Evolutionary conservation across 1,284 basidiomycete species (phyloP).

Genomic region (Pseudozyma tsukubaensis): DNA sequence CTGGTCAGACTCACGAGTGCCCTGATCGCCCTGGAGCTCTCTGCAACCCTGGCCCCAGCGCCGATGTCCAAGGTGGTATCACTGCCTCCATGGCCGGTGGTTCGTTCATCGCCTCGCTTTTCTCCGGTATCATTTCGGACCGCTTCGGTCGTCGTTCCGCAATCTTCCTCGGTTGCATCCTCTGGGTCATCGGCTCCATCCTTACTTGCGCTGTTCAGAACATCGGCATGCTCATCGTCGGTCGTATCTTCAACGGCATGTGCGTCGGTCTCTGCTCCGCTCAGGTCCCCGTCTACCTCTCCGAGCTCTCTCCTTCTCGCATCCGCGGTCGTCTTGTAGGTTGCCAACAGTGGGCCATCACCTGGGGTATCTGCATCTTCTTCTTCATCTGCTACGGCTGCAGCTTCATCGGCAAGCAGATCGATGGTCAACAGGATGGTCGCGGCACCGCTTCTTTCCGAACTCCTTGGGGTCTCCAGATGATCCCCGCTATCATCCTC

Average conservation of each 20-base stretch:
- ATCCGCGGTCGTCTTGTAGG: conserved; percentile 76
- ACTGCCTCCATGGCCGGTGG: conserved; percentile 54
- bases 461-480: conserved; percentile 72
- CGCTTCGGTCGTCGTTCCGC: conserved; percentile 65
- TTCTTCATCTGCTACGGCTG: conserved; percentile 71
- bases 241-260: conserved; percentile 74
- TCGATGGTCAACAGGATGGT: conserved; percentile 24
- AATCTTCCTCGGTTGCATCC: conserved; percentile 69
- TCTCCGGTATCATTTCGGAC: conserved; percentile 46
- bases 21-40: conserved; percentile 28
- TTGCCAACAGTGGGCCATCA: conserved; percentile 74
- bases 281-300: conserved; percentile 75
- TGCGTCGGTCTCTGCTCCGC: conserved; percentile 74
- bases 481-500: conserved; percentile 73
- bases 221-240: conserved; percentile 76
- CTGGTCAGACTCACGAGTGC: conserved; percentile 11
- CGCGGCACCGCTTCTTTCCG: conserved; percentile 71
- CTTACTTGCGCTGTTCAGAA: conserved; percentile 72
- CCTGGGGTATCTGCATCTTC: conserved; percentile 71
- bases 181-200: conserved; percentile 73
- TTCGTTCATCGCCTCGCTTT: conserved; percentile 46
- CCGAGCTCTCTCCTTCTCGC: conserved; percentile 76
- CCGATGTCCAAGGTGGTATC: conserved; percentile 44
- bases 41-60: conserved; percentile 25
- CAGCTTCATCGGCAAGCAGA: conserved; percentile 55